A percentile compares a stretch with the other conserved stretches of the same genome.
phyloP scores from a whole-genome alignment of 495 filamentous ascomycete genomes.

The Aspergillus baeticus region DNA sequence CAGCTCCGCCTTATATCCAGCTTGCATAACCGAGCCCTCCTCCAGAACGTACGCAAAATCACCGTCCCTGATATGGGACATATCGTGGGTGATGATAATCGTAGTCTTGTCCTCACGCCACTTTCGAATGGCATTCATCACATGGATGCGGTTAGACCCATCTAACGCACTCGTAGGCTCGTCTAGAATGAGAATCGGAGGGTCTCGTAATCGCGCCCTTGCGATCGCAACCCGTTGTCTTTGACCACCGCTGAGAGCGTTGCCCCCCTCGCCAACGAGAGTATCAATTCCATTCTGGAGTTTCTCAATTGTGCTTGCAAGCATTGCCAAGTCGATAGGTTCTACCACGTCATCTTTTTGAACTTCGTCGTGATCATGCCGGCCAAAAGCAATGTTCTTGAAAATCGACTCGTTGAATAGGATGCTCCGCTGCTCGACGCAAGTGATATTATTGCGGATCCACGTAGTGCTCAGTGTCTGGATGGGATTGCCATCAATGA shows the following conservation, averaged over 20 bases:
- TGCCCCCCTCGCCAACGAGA: slow-evolving; percentile 65
- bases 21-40: slow-evolving; percentile 63
- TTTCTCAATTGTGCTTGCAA: slow-evolving; percentile 67
- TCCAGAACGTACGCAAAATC: slow-evolving; percentile 86
- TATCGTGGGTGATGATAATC: slow-evolving; percentile 88
- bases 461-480: slow-evolving; percentile 63
- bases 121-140: slow-evolving; percentile 71
- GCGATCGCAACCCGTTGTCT: slow-evolving; percentile 75
- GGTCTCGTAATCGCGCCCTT: slow-evolving; percentile 74
- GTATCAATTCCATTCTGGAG: slow-evolving; percentile 78
- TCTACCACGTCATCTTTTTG: slow-evolving; percentile 53
- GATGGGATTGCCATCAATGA: slow-evolving; percentile 66
- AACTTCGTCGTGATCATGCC: slow-evolving; percentile 45
- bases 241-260: slow-evolving; percentile 81
- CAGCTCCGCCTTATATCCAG: slow-evolving; percentile 57
- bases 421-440: slow-evolving; percentile 79
- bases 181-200: slow-evolving; percentile 78
- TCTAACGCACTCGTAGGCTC: slow-evolving; percentile 85
- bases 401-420: slow-evolving; percentile 84
- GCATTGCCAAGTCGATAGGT: slow-evolving; percentile 59
- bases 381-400: slow-evolving; percentile 79
- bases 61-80: slow-evolving; percentile 68
- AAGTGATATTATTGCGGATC: slow-evolving; percentile 75
- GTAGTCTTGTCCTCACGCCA: slow-evolving; percentile 73
- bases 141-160: slow-evolving; percentile 62